Percentiles rank a stretch among this genome's conserved stretches.
phyloP scores from a whole-genome alignment of 2,329 filamentous ascomycete genomes.

The Cytospora piceicola region DNA sequence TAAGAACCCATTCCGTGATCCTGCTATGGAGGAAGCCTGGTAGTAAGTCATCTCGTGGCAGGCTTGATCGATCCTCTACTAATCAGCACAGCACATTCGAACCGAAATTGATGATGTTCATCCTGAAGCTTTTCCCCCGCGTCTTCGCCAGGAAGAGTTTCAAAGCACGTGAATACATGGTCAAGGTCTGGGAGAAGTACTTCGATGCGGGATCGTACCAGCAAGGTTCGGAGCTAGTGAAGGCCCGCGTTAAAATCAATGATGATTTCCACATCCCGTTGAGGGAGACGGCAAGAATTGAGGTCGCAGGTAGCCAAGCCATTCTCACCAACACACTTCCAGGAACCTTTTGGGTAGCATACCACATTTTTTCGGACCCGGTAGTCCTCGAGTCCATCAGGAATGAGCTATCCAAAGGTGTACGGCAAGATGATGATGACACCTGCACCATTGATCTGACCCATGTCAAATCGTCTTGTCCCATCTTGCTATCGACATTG shows the following conservation, averaged over 20 bases:
- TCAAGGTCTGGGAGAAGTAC: constrained; percentile 12
- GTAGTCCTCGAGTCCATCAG: constrained; percentile 38
- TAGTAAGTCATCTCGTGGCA: constrained; percentile 6
- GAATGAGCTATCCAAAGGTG: constrained; percentile 17
- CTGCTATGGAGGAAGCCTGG: constrained; percentile 13
- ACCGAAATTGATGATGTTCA: constrained; percentile 16
- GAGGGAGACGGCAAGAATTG: constrained; percentile 29
- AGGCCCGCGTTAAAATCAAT: constrained; percentile 12
- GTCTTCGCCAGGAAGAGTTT: constrained; percentile 7
- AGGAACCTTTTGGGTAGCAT: constrained; percentile 45
- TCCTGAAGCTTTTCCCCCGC: constrained; percentile 18
- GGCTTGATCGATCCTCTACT: neutral
- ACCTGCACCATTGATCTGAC: constrained; percentile 36
- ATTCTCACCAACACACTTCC: constrained; percentile 44
- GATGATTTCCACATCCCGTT: constrained; percentile 5
- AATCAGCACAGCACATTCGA: constrained; percentile 17
- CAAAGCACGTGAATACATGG: constrained; percentile 14
- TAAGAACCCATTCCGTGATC: constrained; percentile 20
- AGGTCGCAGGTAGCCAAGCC: constrained; percentile 43
- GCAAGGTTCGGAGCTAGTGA: constrained; percentile 16
- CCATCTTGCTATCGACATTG: constrained; percentile 43
- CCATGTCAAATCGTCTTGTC: constrained; percentile 40
- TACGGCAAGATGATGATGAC: constrained; percentile 2
- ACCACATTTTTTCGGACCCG: constrained; percentile 42
- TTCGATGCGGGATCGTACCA: constrained; percentile 4